phyloP scores from a whole-genome alignment of 148 eudicot genomes.

The Rhododendron vialii region DNA sequence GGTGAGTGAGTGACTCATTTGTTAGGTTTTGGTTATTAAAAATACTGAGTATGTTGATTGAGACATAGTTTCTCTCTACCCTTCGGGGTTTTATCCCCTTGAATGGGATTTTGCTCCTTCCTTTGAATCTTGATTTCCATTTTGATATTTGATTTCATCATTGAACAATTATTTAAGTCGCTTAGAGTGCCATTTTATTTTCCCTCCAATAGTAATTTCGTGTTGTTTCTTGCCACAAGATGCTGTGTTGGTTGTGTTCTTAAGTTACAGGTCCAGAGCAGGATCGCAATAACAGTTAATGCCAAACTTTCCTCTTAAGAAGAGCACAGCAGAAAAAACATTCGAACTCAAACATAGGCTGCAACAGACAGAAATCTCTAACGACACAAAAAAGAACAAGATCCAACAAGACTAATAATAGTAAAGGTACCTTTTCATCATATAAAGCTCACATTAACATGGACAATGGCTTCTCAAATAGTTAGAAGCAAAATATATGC shows the following conservation, averaged over 20 bases:
- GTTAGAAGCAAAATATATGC: not conserved
- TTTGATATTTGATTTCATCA: too few species aligned
- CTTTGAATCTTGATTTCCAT: too few species aligned
- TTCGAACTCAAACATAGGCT: not conserved
- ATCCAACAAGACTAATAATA: not conserved
- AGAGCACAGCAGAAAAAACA: not conserved
- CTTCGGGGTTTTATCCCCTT: too few species aligned
- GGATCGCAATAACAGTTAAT: not conserved
- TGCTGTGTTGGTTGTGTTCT: not conserved
- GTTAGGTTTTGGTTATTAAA: too few species aligned
- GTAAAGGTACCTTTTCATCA: not conserved
- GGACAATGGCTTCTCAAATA: not conserved
- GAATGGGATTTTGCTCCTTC: too few species aligned
- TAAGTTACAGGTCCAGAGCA: not conserved
- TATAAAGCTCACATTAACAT: not conserved
- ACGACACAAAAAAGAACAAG: not conserved
- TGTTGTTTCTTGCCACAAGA: not conserved
- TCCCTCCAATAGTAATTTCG: not conserved
- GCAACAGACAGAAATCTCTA: not conserved
- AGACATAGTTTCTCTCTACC: too few species aligned
- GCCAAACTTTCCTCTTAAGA: not conserved
- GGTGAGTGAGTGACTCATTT: too few species aligned
- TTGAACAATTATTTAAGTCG: not conserved
- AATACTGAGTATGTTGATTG: too few species aligned
- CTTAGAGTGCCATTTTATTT: not conserved